Evolutionary conservation across 139 green algal species (phyloP).

Genomic region (Chlamydomonas urium): DNA sequence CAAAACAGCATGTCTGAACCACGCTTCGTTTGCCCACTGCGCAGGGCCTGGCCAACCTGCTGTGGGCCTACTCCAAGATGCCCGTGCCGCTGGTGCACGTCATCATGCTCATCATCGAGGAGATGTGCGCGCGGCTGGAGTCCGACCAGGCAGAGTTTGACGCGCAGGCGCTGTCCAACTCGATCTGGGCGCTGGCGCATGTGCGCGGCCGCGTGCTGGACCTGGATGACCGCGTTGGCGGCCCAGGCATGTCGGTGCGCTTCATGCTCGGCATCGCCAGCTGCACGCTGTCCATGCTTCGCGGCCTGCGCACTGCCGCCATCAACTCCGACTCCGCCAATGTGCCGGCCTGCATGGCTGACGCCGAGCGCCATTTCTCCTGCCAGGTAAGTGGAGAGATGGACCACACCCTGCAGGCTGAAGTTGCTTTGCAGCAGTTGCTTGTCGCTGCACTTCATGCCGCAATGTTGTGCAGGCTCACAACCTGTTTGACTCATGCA

Average conservation of each 20-base stretch:
- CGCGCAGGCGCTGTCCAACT: slow-evolving; percentile 48
- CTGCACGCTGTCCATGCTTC: slow-evolving; percentile 8
- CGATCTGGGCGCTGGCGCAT: slow-evolving; percentile 51
- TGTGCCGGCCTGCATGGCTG: slow-evolving; percentile 27
- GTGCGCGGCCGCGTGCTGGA: slow-evolving; percentile 33
- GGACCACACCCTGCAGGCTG: neutral
- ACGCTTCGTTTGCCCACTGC: neutral
- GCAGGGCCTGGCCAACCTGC: slow-evolving; percentile 53
- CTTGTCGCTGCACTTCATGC: too few species aligned
- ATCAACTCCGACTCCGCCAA: slow-evolving; percentile 17
- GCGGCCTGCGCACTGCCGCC: slow-evolving; percentile 19
- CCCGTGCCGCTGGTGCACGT: slow-evolving; percentile 27
- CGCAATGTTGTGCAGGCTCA: too few species aligned
- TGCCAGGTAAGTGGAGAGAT: slow-evolving; percentile 32
- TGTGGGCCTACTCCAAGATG: slow-evolving; percentile 54
- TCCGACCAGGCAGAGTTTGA: slow-evolving; percentile 8
- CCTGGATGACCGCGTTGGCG: slow-evolving; percentile 28
- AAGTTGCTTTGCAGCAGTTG: neutral
- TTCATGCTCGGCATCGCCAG: slow-evolving; percentile 43
- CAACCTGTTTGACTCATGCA: too few species aligned
- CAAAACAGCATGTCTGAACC: too few species aligned
- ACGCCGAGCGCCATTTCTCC: slow-evolving; percentile 39
- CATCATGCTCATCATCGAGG: slow-evolving; percentile 32
- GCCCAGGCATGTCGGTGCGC: slow-evolving; percentile 10
- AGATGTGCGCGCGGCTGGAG: slow-evolving; percentile 43